A percentile compares a stretch with the other conserved stretches of the same genome.
Conservation (phyloP, 75 land plant species). For the Pinus taeda region DNA sequence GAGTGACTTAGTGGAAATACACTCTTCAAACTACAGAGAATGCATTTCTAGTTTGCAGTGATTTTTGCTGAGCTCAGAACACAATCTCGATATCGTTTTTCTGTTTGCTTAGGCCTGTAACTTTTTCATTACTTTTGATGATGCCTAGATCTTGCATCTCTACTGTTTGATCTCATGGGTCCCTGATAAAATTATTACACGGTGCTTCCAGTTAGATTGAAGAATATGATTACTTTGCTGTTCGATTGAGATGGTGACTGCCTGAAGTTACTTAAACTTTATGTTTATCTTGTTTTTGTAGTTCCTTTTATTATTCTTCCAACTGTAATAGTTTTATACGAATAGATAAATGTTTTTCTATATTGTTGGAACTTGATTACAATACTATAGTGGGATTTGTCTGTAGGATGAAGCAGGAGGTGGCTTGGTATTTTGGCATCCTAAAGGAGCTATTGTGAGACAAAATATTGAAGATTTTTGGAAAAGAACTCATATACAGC, state of each 20-base stretch:
- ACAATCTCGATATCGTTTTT: not conserved
- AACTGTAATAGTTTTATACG: not conserved
- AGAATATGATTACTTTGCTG: not conserved
- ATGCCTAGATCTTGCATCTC: not conserved
- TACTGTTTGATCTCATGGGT: not conserved
- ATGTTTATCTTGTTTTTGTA: not conserved
- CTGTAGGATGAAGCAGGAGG: conserved; percentile 98
- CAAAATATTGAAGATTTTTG: conserved; percentile 90
- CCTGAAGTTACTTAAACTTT: not conserved
- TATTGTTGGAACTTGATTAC: not conserved
- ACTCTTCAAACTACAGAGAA: not conserved
- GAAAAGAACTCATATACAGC: conserved; percentile 72
- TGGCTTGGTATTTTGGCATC: conserved; percentile 98
- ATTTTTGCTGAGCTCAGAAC: not conserved
- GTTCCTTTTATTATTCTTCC: not conserved
- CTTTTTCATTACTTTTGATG: not conserved
- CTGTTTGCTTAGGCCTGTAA: not conserved
- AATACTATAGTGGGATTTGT: not conserved
- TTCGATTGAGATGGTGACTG: not conserved
- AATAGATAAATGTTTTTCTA: not conserved
- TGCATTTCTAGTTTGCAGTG: not conserved
- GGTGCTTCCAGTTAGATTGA: not conserved
- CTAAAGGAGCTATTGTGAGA: conserved; percentile 92
- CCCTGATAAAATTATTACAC: not conserved
- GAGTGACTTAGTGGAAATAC: not conserved